phyloP scores from a whole-genome alignment of 163 green algal genomes.

The Chlamydomonas reinhardtii region DNA sequence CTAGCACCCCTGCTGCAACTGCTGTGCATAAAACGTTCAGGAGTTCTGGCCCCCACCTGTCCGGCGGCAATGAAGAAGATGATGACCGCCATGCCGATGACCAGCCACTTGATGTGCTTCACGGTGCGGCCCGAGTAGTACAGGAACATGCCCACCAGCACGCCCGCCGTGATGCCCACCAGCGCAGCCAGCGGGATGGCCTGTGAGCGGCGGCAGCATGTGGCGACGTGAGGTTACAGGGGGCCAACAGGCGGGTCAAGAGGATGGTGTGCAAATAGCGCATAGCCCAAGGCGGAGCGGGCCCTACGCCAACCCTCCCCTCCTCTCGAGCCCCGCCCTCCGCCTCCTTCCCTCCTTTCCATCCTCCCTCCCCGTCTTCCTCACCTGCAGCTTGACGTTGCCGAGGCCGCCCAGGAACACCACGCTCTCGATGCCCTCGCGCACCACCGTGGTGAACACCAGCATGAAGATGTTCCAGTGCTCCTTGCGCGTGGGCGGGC shows the following conservation, averaged over 20 bases:
- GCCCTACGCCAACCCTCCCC: no score
- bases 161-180: slow-evolving; percentile 61
- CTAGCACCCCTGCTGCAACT: no score
- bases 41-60: no score
- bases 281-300: no score
- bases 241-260: no score
- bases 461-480: slow-evolving; percentile 56
- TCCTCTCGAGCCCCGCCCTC: no score
- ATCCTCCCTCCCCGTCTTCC: no score
- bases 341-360: no score
- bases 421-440: slow-evolving; percentile 70
- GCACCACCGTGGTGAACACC: slow-evolving; percentile 59
- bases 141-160: slow-evolving; percentile 62
- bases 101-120: slow-evolving; percentile 72
- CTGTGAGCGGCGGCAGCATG: no score
- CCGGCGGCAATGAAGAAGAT: slow-evolving; percentile 76
- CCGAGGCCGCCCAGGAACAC: slow-evolving; percentile 73
- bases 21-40: no score
- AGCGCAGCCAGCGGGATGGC: slow-evolving; percentile 62
- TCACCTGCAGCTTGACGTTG: slow-evolving; percentile 50
- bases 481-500: slow-evolving; percentile 13
- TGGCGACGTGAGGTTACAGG: no score
- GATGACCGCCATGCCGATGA: slow-evolving; percentile 63
- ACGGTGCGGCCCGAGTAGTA: slow-evolving; percentile 61
- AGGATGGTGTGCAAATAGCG: no score